Evolutionary conservation across 768 basidiomycete genomes (phyloP), one percentile per base, ranked within the genome.

Genomic region (Plicaturopsis crispa): DNA sequence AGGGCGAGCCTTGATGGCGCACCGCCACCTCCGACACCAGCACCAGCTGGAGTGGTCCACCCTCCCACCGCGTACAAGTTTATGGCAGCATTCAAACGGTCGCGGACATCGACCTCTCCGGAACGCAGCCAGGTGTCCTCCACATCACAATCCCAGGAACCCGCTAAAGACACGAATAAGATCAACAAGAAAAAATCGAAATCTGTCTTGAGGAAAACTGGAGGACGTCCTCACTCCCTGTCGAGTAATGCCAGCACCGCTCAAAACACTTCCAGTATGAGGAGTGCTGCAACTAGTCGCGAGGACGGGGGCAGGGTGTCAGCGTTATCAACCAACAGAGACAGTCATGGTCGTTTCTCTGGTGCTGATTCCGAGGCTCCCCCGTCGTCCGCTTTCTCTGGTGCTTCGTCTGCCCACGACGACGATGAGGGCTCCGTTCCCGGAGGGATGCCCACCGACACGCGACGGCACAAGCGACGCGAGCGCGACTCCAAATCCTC

Each of bases 51-150:
- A 6, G 47, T 61, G 11, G 52, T 52, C 11, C 70, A 70, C 41
- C 63, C 77, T 11, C 70, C 80, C 4, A 72, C 72, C 4, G 78
- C 72, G 6, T 82, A 75, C 65, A 83, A 70, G 54, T 74, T 84
- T 42, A 67, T 79, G 42, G 66, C 70, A 17, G 74, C 70, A 11
- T 81, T 84, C 59, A 82, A 73, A 44, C 72, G 73, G 24, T 78
- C 82, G 16, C 66, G 72, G 36, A 74, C 75, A n/a, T 80, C 71
- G 45, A 49, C 80, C 14, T 63, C 69, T 1, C 61, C 70, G 3
- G 66, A 73, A 23, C 62, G 67, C 22, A 49, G 44, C 21, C 47
- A 58, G 6, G 48, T 52, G 4, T 46, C 61, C 14, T 55, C 62
- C 7, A 41, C 63, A 3, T 43, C 46, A 5, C 51, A 63, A 11